A percentile compares a stretch with the other conserved stretches of the same genome.
phyloP scores from a whole-genome alignment of 352 stramenopile genomes.

The Detonula confervacea region DNA sequence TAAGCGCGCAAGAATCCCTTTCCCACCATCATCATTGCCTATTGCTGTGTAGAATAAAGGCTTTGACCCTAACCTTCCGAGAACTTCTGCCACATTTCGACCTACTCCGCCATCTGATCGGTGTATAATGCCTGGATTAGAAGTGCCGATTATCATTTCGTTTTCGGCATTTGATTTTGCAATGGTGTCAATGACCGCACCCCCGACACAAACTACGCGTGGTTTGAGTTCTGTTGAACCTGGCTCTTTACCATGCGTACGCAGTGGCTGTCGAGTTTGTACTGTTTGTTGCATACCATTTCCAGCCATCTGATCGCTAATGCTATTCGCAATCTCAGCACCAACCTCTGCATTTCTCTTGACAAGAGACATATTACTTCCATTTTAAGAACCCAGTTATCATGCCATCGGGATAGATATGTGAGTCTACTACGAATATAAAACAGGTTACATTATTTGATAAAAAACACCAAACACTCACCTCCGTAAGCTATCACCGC shows the following conservation, averaged over 20 bases:
- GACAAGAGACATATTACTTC: slow-evolving; percentile 96
- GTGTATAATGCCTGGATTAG: slow-evolving; percentile 59
- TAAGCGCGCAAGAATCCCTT: slow-evolving; percentile 51
- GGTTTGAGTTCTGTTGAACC: slow-evolving; percentile 9
- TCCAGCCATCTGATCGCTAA: slow-evolving; percentile 23
- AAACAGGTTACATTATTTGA: slow-evolving; percentile 63
- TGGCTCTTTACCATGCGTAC: too few species aligned
- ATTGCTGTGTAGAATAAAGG: slow-evolving; percentile 75
- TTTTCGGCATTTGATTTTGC: slow-evolving; percentile 44
- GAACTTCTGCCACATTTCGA: slow-evolving; percentile 71
- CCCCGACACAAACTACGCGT: slow-evolving; percentile 71
- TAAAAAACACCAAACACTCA: slow-evolving; percentile 5
- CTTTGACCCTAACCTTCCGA: slow-evolving; percentile 57
- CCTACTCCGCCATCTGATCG: slow-evolving; percentile 73
- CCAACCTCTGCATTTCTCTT: slow-evolving; percentile 95
- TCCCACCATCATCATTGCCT: slow-evolving; percentile 58
- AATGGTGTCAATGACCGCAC: slow-evolving; percentile 69
- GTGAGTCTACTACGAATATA: too few species aligned
- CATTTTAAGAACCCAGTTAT: neutral
- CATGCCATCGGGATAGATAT: too few species aligned
- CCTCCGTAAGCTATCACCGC: slow-evolving; percentile 81
- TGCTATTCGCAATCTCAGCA: slow-evolving; percentile 88
- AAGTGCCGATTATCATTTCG: slow-evolving; percentile 61
- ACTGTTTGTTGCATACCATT: slow-evolving; percentile 22
- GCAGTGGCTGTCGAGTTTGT: slow-evolving; percentile 6